Conservation (phyloP, 495 filamentous ascomycete species). For the Xylaria intraflava region DNA sequence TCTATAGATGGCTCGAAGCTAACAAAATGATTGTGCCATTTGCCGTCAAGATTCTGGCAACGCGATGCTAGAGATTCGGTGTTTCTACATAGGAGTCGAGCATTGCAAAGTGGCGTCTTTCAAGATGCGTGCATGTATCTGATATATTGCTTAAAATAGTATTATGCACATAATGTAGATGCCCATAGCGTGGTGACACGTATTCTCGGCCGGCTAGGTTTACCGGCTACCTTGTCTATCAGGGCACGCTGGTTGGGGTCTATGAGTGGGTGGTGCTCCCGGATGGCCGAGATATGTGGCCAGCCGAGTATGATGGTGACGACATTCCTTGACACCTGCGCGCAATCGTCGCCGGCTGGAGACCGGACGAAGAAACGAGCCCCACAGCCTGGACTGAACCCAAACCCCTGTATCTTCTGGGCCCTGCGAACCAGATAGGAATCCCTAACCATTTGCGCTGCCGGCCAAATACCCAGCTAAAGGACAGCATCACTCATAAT, state of each 20-base stretch:
- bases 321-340: background rate
- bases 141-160: no score
- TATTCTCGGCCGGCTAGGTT: no score
- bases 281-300: no score
- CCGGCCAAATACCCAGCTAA: slow-evolving; percentile 4
- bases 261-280: no score
- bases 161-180: no score
- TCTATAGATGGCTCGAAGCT: slow-evolving; percentile 17
- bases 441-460: background rate
- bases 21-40: background rate
- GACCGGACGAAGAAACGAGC: background rate
- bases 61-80: background rate
- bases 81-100: no score
- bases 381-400: slow-evolving; percentile 11
- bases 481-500: slow-evolving; percentile 14
- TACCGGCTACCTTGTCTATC: no score
- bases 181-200: no score
- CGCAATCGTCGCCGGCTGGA: background rate
- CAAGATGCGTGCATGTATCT: background rate
- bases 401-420: slow-evolving; percentile 1
- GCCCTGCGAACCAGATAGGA: background rate
- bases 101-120: slow-evolving; percentile 7
- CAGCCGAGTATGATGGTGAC: background rate
- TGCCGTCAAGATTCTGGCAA: background rate
- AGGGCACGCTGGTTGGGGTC: no score